Base-by-base conservation (phyloP, 805 yeast genomes). In the Kluyveromyces starmeri region DNA sequence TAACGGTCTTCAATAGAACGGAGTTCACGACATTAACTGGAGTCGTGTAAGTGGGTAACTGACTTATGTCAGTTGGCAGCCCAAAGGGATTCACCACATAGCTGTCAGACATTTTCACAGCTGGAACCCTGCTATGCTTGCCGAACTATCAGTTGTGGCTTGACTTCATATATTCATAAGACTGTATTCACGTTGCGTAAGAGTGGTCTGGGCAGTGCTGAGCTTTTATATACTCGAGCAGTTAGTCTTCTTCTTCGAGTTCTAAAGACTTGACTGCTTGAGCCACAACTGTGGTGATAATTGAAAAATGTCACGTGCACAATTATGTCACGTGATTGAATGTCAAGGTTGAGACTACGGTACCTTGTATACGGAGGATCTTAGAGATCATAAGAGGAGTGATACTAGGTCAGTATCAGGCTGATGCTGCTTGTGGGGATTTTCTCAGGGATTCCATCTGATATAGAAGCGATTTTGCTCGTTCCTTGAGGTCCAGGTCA, bases 31-130 rank as follows among this genome's bases (percentile, higher is more conserved):
- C 60, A 32, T 74, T 68, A 32, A 64, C 61, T 10, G 83, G 74
- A 16, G 78, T 66, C 16, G 76, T 68, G 47, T 75, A 71, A 22
- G 61, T 63, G 9, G 69, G 64, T 28, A 77, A 49, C 23, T 64
- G 58, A 34, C 59, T 58, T 7, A 82, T 80, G 50, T 76, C 80
- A 14, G 68, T 60, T n/a, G 75, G 66, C 15, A 71, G 46, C 7
- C 82, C 84, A 53, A 78, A 79, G 7, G 85, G 84, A 32, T 68
- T 58, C 20, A 62, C 55, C 22, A 62, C 45, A 40, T 49, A 48
- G 11, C 48, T 40, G n/a, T 46, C 40, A 21, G 39, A 33, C 47
- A 44, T 44, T 23, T 15, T 27, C 20, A n/a, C n/a, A n/a, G n/a
- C n/a, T n/a, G n/a, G n/a, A n/a, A n/a, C n/a, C n/a, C n/a, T n/a